Conservation (phyloP, 2,329 filamentous ascomycete species). For the Aspergillus sp. region DNA sequence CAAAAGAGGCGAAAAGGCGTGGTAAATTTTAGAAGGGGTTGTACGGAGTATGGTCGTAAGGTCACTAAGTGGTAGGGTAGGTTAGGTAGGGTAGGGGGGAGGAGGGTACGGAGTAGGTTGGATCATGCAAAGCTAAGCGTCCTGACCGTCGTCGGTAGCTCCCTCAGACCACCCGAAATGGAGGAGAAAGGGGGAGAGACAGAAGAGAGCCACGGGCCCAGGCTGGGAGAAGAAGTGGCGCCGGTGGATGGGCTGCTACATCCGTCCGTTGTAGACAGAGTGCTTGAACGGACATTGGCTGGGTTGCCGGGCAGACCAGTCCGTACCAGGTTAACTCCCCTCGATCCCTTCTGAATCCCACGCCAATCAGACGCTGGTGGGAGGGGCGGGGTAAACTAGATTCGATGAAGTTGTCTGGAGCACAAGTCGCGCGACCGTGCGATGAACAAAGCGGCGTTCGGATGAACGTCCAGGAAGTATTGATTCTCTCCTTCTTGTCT, state of each 20-base stretch:
- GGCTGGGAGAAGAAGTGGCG: constrained; percentile 22
- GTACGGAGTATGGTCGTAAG: no score
- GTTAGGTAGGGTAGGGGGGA: constrained; percentile 5
- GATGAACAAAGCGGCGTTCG: no score
- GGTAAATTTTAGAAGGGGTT: no score
- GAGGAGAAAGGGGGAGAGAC: constrained; percentile 9
- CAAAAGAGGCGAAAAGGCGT: no score
- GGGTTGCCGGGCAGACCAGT: no score
- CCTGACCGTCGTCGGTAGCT: no score
- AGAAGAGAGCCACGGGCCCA: constrained; percentile 24
- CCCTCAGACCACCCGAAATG: constrained; percentile 18
- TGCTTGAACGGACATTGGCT: no score
- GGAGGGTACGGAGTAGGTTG: not conserved
- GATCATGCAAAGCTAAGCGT: constrained; percentile 14
- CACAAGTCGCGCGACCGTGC: no score
- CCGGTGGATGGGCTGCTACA: constrained; percentile 13
- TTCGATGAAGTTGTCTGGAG: not conserved
- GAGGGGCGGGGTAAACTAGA: constrained; percentile 15
- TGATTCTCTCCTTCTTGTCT: not conserved
- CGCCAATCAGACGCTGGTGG: not conserved
- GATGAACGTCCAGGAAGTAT: not conserved
- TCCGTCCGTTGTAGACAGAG: no score
- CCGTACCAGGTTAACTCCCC: not conserved
- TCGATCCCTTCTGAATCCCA: not conserved
- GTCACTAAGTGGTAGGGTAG: not conserved